Evolutionary conservation across 2,329 filamentous ascomycete species (phyloP).

Genomic region (Venturia oleaginea): DNA sequence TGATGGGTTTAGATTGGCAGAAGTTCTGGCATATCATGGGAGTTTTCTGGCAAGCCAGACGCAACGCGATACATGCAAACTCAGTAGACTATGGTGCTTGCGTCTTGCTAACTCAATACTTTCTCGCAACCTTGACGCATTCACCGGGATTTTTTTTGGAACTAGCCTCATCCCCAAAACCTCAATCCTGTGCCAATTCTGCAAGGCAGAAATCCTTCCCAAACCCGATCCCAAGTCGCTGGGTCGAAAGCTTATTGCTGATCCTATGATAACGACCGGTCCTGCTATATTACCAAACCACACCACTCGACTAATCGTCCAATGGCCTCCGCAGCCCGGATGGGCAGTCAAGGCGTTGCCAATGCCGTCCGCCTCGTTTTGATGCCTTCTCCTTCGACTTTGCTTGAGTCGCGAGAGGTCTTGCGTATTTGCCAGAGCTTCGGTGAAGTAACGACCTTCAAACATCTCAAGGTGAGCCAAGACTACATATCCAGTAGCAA

Average conservation of each 20-base stretch:
- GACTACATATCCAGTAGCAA: not conserved
- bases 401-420: conserved; percentile 42
- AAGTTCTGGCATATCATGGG: not conserved
- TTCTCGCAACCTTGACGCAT: not conserved
- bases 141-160: not conserved
- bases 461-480: conserved; percentile 31
- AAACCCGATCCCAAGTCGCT: not conserved
- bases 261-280: not conserved
- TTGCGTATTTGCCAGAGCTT: conserved; percentile 39
- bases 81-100: not conserved
- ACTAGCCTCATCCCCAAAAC: not conserved
- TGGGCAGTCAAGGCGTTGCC: conserved; percentile 12
- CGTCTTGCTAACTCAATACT: not conserved
- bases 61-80: not conserved
- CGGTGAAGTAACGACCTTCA: conserved; percentile 40
- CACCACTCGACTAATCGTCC: not conserved
- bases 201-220: not conserved
- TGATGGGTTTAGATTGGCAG: not conserved
- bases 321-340: not conserved
- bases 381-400: conserved; percentile 36
- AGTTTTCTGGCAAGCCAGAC: not conserved
- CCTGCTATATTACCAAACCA: not conserved
- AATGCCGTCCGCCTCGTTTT: conserved; percentile 40
- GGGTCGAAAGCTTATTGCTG: not conserved
- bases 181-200: not conserved